A percentile compares a stretch with the other conserved stretches of the same genome.
Evolutionary conservation across 2,329 filamentous ascomycete genomes (phyloP).

Genomic region (Exophiala alcalophila): DNA sequence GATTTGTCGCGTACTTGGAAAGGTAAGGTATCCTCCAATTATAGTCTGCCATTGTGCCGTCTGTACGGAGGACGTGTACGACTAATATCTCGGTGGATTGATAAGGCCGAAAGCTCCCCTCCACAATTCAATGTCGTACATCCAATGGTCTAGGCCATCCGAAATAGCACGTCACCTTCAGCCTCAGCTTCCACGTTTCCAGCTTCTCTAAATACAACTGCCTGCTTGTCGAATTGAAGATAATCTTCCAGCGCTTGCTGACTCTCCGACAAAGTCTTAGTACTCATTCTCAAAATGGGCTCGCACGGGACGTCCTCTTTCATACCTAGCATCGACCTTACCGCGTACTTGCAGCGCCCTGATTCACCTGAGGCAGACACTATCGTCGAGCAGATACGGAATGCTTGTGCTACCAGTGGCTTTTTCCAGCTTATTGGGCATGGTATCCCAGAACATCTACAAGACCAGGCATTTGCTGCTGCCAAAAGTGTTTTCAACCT

Average conservation of each 20-base stretch:
- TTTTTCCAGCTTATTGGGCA: conserved; percentile 56
- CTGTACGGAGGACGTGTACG: not conserved
- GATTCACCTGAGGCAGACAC: conserved; percentile 22
- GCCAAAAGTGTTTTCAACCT: conserved; percentile 51
- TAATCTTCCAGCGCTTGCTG: not conserved
- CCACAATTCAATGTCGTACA: not conserved
- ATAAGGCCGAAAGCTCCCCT: not conserved
- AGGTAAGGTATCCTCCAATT: too few species aligned
- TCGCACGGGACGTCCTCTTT: not conserved
- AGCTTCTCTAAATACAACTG: not conserved
- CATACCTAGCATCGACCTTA: conserved; percentile 28
- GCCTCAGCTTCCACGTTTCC: not conserved
- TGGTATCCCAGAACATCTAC: conserved; percentile 42
- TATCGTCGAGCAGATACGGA: conserved; percentile 38
- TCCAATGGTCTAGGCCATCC: not conserved
- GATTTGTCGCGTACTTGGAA: too few species aligned
- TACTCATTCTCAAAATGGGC: not conserved
- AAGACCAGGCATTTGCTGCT: conserved; percentile 42
- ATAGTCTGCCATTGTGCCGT: too few species aligned
- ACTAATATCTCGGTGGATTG: not conserved
- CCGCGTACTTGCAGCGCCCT: conserved; percentile 23
- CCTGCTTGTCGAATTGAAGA: not conserved
- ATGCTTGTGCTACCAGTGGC: conserved; percentile 47
- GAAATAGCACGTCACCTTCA: not conserved
- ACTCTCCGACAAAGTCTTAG: not conserved